Evolutionary conservation across 1,139 yeast species (phyloP), one percentile per base, ranked within the genome.

Genomic region (Hemisphaericaspora xylanilytica): DNA sequence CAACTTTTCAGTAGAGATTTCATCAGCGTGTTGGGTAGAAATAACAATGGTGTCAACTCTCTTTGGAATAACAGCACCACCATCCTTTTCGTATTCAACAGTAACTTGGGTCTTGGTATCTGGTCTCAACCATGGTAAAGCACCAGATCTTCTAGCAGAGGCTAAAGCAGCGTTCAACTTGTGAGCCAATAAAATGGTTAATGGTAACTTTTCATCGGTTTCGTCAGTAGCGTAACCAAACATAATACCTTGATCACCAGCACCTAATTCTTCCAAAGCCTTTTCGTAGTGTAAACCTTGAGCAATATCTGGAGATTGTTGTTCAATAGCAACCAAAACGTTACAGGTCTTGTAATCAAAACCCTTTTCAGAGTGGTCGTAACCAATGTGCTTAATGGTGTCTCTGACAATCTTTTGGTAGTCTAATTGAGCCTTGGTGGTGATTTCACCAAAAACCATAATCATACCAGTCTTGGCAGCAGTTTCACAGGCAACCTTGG

Each of bases 211-310:
- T 76, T 92, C 97, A 64, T 90, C 95, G 58, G 98, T 89, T 78
- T 92, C 99, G 63, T 92, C 97, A 50, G 98, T 84, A 56, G 99
- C 99, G 72, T 92, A 92, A 70, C 99, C 99, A 65, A 92, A 92
- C 99, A 92, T 92, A 67, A 92, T 92, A 82, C 99, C 97, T 75
- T 92, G 99, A 76, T 92, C 99, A 83, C 99, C 99, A 52, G 99
- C 98, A 69, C 98, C 99, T 63, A 92, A 82, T 45, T 92, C 95
- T 77, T 92, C 99, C 54, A 92, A 78, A 45, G 96, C 94, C 74
- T 89, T 80, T 69, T 92, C 97, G 73, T 85, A 87, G 72, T 92
- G 98, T 63, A 92, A 81, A 78, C 98, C 98, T 75, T 92, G 97
- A 49, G 98, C 98, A 58, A 92, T 92, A 73, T 92, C 99, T 56